Conservation (phyloP, 2,329 filamentous ascomycete species). For the Fusarium algeriense region DNA sequence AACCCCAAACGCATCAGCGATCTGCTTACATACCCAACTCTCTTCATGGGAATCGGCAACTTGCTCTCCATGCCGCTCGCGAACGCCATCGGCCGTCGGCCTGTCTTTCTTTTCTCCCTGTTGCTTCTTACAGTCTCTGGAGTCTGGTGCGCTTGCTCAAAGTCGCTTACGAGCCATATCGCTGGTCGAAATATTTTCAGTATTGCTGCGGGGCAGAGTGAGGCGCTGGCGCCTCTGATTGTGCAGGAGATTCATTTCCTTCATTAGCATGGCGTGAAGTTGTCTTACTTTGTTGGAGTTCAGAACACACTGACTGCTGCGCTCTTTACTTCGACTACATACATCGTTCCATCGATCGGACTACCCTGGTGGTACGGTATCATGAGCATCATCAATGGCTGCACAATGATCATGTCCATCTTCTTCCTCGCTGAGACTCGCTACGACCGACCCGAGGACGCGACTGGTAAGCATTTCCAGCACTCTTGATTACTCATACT, state of each 20-base stretch:
- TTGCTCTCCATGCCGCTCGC: constrained; percentile 6
- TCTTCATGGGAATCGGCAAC: constrained; percentile 17
- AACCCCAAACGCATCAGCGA: constrained; percentile 8
- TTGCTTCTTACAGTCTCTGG: not conserved
- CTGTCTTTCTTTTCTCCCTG: not conserved
- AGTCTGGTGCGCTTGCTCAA: constrained; percentile 16
- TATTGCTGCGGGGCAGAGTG: constrained; percentile 14
- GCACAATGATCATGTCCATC: not conserved
- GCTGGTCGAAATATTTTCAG: not conserved
- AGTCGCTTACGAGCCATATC: constrained; percentile 8
- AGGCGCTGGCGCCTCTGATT: constrained; percentile 6
- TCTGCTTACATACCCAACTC: constrained; percentile 1
- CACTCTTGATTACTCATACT: rapidly evolving
- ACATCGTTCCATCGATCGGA: constrained; percentile 4
- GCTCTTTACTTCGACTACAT: not conserved
- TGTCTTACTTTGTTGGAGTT: constrained; percentile 13
- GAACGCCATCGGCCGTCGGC: not conserved
- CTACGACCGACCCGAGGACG: constrained; percentile 11
- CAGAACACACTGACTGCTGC: constrained; percentile 2
- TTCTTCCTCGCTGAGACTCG: constrained; percentile 11
- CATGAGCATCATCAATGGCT: constrained; percentile 1
- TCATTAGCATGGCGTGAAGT: not conserved
- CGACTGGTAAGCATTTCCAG: not conserved
- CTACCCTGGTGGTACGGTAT: constrained; percentile 17
- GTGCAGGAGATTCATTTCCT: constrained; percentile 11